Evolutionary conservation across 768 basidiomycete species (phyloP), one percentile per base, ranked within the genome.

Genomic region (Pulveroboletus sp.): DNA sequence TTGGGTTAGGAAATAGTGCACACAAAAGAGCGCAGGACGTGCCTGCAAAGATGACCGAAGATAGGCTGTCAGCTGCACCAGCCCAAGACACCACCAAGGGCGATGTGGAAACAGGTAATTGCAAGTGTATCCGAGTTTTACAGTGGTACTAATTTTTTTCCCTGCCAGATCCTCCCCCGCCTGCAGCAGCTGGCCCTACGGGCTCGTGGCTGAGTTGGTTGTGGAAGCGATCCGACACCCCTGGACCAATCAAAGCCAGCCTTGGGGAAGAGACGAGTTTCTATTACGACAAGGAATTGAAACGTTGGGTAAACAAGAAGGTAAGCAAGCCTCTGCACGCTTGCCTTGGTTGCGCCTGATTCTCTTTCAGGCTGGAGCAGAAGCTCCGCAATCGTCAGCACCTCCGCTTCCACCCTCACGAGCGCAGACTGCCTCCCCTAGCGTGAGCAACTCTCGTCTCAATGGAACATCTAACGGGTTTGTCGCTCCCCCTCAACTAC

Each of bases 281-380:
- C 73, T 87, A 91, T 61, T 99, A 89, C 64, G 96, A 99, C 64
- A 85, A 88, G 60, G 93, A 96, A n/a, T 77, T 86, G 52, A 93
- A 94, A 66, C 81, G 87, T 54, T 99, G 96, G 96, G 85, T 99
- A 26, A 93, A 96, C 67, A 94, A 88, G 70, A 93, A 87, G 73
- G 93, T 91, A 52, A 65, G 70, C 55, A 6, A 8, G 18, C 44
- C 49, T 26, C 27, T 43, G 39, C 17, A 8, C 40, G 36, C 21
- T 32, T 30, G 21, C n/a, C 2, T 28, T 5, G 31, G 38, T 35
- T 7, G 36, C 27, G 17, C 14, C 56, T 43, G 18, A 51, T 57
- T 1, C 15, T 47, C 30, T 18, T 41, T 7, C 39, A 91, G 89
- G 78, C 70, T 52, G 81, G 80, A 35, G 64, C 70, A 14, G 82